phyloP scores from a whole-genome alignment of 2,329 filamentous ascomycete genomes.

The Stemphylium vesicarium region DNA sequence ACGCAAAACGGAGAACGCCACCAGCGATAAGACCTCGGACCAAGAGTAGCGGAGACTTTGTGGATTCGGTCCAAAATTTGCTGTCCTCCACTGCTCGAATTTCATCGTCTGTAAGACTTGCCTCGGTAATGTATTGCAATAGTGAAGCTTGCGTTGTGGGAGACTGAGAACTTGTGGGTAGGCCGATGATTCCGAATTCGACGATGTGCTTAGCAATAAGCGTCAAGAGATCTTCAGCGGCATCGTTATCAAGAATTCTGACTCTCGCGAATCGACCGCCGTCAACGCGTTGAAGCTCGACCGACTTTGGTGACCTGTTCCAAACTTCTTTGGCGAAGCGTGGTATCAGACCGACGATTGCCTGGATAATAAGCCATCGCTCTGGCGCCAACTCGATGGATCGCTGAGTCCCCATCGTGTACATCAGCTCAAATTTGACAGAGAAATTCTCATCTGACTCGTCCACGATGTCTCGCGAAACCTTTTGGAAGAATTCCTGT shows the following conservation, averaged over 20 bases:
- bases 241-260: conserved; percentile 56
- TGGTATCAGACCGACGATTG: conserved; percentile 57
- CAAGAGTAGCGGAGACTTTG: conserved; percentile 52
- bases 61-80: conserved; percentile 48
- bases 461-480: conserved; percentile 65
- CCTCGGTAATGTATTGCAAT: conserved; percentile 54
- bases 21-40: conserved; percentile 63
- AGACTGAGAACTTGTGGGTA: conserved; percentile 53
- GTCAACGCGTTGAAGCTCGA: conserved; percentile 52
- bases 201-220: conserved; percentile 50
- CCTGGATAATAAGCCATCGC: conserved; percentile 64
- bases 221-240: conserved; percentile 32
- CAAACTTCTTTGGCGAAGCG: conserved; percentile 41
- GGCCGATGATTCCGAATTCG: conserved; percentile 50
- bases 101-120: conserved; percentile 35
- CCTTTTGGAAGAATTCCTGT: conserved; percentile 55
- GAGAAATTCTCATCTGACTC: conserved; percentile 71
- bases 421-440: conserved; percentile 67
- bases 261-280: conserved; percentile 56
- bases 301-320: conserved; percentile 40
- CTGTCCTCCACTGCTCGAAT: conserved; percentile 29
- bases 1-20: conserved; percentile 60
- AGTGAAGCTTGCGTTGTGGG: conserved; percentile 41
- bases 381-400: conserved; percentile 60
- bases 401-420: conserved; percentile 64